Evolutionary conservation across 2,329 filamentous ascomycete genomes (phyloP).

Genomic region (Colletotrichum orchidophilum): DNA sequence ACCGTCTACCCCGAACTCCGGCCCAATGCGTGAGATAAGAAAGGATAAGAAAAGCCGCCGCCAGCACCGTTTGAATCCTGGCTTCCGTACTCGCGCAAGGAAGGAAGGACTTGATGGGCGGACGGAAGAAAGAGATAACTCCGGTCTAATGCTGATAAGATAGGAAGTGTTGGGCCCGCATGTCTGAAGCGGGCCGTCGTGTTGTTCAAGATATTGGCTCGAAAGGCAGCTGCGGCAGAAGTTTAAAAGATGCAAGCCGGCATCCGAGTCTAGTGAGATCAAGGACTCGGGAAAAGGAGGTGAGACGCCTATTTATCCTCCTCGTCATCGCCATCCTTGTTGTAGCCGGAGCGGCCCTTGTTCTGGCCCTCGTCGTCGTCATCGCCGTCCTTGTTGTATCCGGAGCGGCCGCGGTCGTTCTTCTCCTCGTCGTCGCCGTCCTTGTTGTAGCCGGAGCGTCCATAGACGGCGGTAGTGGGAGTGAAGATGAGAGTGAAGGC

Average conservation of each 20-base stretch:
- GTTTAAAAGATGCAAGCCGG: background rate
- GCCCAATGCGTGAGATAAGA: slow-evolving; percentile 14
- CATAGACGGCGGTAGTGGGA: slow-evolving; percentile 47
- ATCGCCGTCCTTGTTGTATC: slow-evolving; percentile 50
- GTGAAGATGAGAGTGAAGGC: slow-evolving; percentile 43
- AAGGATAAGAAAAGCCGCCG: slow-evolving; percentile 11
- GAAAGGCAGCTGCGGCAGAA: background rate
- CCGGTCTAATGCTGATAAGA: slow-evolving; percentile 28
- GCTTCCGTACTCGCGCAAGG: background rate
- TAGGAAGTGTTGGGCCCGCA: background rate
- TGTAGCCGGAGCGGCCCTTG: slow-evolving; percentile 59
- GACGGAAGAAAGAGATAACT: slow-evolving; percentile 4
- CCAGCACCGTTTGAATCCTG: slow-evolving; percentile 16
- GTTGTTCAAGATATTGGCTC: background rate
- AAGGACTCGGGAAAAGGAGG: background rate
- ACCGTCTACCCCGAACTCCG: slow-evolving; percentile 12
- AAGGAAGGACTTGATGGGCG: background rate
- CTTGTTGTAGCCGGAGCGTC: slow-evolving; percentile 56
- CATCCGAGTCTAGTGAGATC: background rate
- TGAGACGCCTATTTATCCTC: slow-evolving; percentile 43
- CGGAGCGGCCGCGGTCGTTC: slow-evolving; percentile 48
- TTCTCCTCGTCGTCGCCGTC: slow-evolving; percentile 43
- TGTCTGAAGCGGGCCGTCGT: background rate
- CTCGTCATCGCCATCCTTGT: slow-evolving; percentile 52
- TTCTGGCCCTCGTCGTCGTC: slow-evolving; percentile 46